phyloP scores from a whole-genome alignment of 345 rosid species.

The Pistacia integerrima region DNA sequence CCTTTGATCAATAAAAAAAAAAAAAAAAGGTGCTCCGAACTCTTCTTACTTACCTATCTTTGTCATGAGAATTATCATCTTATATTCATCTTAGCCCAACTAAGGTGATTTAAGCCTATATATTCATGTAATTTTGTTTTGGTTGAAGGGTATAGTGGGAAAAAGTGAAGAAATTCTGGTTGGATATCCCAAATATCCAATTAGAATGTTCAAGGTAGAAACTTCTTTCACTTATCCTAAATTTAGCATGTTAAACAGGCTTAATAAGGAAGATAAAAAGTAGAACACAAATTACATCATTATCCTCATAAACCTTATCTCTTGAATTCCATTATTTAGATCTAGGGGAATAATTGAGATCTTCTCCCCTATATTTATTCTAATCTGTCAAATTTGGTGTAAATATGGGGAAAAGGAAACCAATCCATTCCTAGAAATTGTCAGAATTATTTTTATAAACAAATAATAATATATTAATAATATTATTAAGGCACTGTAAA shows the following conservation, averaged over 20 bases:
- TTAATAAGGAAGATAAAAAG: background rate
- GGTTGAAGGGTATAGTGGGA: background rate
- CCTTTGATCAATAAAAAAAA: no score
- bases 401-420: no score
- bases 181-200: background rate
- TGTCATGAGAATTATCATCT: background rate
- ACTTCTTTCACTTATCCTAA: background rate
- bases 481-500: no score
- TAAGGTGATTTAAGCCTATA: no score
- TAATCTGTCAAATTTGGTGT: no score
- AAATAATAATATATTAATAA: no score
- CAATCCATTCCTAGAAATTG: no score
- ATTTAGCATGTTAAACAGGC: no score
- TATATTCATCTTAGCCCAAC: background rate
- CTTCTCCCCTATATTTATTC: no score
- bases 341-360: no score
- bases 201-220: background rate
- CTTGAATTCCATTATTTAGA: no score
- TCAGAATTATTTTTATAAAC: no score
- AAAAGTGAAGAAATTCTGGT: background rate
- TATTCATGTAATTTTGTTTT: background rate
- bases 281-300: background rate
- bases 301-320: background rate
- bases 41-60: background rate
- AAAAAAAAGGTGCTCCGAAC: background rate